Evolutionary conservation across 2,329 filamentous ascomycete genomes (phyloP).

Genomic region (Botrytis fabae): DNA sequence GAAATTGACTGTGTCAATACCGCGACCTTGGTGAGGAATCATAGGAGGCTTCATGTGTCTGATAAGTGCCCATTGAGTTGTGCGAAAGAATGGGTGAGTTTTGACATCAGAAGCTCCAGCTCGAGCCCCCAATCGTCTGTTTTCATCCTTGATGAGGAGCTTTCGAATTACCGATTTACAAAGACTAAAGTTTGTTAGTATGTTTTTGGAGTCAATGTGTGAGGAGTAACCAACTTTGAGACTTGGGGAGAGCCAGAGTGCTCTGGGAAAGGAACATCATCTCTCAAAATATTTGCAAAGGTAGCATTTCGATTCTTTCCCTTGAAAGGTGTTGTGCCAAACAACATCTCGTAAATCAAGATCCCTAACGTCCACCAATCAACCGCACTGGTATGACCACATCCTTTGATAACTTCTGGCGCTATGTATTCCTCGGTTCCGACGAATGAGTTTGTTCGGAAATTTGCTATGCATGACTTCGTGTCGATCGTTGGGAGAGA

Average conservation of each 20-base stretch:
- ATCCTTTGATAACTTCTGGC: constrained; percentile 97
- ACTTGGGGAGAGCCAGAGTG: constrained; percentile 80
- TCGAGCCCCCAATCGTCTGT: constrained; percentile 85
- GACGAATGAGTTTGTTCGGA: constrained; percentile 97
- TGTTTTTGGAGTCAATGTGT: neutral
- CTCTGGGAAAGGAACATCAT: constrained; percentile 95
- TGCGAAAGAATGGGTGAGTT: constrained; percentile 90
- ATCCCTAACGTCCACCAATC: constrained; percentile 99
- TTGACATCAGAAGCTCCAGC: constrained; percentile 98
- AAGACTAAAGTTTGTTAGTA: constrained; percentile 58
- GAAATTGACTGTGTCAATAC: constrained; percentile 94
- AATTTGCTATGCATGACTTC: constrained; percentile 96
- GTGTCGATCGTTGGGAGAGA: constrained; percentile 97
- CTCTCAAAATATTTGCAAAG: constrained; percentile 93
- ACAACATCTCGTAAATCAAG: constrained; percentile 97
- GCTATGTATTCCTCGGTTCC: constrained; percentile 99
- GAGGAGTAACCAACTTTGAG: constrained; percentile 71
- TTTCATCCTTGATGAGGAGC: constrained; percentile 96
- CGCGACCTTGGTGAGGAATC: constrained; percentile 85
- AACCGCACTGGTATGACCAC: constrained; percentile 95
- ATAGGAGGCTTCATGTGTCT: constrained; percentile 98
- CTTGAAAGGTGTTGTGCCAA: constrained; percentile 98
- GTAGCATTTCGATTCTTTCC: constrained; percentile 98
- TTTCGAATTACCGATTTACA: constrained; percentile 98
- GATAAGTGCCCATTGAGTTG: constrained; percentile 94